Base-by-base conservation (phyloP, 169 alveolate species). In the Sarcocystis neurona region DNA sequence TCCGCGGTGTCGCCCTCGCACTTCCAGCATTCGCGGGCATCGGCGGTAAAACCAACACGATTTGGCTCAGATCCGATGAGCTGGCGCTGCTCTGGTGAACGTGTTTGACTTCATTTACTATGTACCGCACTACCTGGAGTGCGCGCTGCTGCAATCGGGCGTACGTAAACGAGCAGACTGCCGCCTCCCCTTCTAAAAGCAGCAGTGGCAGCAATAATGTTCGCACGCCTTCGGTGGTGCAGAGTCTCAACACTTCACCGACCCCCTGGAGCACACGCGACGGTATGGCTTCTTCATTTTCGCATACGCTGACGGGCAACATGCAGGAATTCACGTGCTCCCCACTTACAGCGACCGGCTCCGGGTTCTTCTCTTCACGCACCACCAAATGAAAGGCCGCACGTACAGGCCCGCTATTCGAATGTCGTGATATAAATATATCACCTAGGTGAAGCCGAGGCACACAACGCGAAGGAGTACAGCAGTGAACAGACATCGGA, bases 141-240 rank as follows among this genome's bases (percentile, higher is more conserved):
- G 75, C 79, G 34, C 91, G 79, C 39, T 79, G 91, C 70, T 87
- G 91, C 30, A 87, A 87, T 50, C 50, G 63, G 41, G 86, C 91
- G 34, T 56, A 74, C 5, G 91, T 85, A 41, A 87, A 56, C n/a
- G 86, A 87, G 60, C 82, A 72, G 53, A 70, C 91, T 15, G 80
- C 70, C 37, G 87, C 72, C 30, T 74, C 91, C 56, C 86, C 79
- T 66, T 87, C 91, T 48, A 74, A 68, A 32, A 86, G 44, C 79
- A 86, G 66, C 79, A 79, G 53, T 41, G 91, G 91, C 78, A 86
- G 18, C 68, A 74, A 60, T 47, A 86, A 79, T 46, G 91, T 80
- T 4, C 86, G 50, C 43, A 86, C 74, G 39, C 85, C 91, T 12
- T 47, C 78, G 63, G 68, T 41, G 32, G 46, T 80, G 47, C 84